Evolutionary conservation across 495 filamentous ascomycete genomes (phyloP).

Genomic region (Penicillium goetzii): DNA sequence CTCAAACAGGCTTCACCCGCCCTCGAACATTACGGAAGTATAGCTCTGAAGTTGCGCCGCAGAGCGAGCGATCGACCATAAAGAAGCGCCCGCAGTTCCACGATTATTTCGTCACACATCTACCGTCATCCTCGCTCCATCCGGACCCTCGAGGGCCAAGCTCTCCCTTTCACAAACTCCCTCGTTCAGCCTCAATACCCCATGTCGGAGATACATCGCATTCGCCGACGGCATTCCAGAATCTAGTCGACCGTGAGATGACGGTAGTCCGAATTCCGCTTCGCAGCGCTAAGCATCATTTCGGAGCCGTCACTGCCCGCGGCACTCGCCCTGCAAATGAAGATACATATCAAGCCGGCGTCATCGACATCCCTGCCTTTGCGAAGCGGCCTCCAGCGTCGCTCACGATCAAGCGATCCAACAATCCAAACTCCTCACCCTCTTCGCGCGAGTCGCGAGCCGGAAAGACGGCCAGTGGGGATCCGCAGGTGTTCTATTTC

Average conservation of each 20-base stretch:
- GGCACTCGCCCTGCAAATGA: slow-evolving; percentile 88
- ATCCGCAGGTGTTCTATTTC: slow-evolving; percentile 97
- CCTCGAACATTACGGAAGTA: slow-evolving; percentile 24
- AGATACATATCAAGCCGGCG: slow-evolving; percentile 92
- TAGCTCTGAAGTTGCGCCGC: slow-evolving; percentile 25
- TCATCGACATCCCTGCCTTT: slow-evolving; percentile 89
- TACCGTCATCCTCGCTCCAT: slow-evolving; percentile 90
- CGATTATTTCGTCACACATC: slow-evolving; percentile 95
- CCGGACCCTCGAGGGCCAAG: slow-evolving; percentile 75
- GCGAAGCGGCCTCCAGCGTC: slow-evolving; percentile 78
- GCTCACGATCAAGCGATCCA: slow-evolving; percentile 51
- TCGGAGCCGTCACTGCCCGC: slow-evolving; percentile 76
- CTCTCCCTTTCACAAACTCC: slow-evolving; percentile 71
- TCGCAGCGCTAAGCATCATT: slow-evolving; percentile 93
- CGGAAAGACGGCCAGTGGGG: slow-evolving; percentile 76
- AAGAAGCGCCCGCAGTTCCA: slow-evolving; percentile 69
- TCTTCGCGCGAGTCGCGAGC: slow-evolving; percentile 47
- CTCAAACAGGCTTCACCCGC: slow-evolving; percentile 29
- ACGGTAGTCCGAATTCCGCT: slow-evolving; percentile 98
- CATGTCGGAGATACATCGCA: slow-evolving; percentile 61
- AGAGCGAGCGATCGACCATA: slow-evolving; percentile 12
- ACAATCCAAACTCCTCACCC: slow-evolving; percentile 11
- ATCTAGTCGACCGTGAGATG: slow-evolving; percentile 70
- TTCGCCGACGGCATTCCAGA: slow-evolving; percentile 59
- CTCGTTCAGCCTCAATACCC: slow-evolving; percentile 79